Evolutionary conservation across 768 basidiomycete species (phyloP), one percentile per base, ranked within the genome.

Genomic region (Auricularia sp.): DNA sequence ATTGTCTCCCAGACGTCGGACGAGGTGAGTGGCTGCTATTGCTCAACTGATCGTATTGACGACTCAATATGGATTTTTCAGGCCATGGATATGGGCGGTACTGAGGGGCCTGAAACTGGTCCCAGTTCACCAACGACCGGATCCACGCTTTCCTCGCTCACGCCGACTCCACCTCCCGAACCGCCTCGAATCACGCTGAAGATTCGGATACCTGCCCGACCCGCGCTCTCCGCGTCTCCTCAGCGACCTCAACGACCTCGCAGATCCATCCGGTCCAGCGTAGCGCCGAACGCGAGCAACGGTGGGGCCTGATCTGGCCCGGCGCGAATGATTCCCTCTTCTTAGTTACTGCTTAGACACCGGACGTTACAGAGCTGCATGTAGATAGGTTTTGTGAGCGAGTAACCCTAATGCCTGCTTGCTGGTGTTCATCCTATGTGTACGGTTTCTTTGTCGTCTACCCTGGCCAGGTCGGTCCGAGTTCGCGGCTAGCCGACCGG

Each of bases 71-170:
- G 24, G 68, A 73, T 63, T 24, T 66, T 37, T 77, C 80, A 78
- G 8, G 67, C 75, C 61, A 69, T 71, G 18, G 88, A 87, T 56
- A 79, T 77, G 42, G 72, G 85, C 73, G 90, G 87, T 13, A 90
- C 89, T 0, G 89, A 88, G 2, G 74, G 90, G 51, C 89, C 89
- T 3, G 47, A 10, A 14, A 13, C 56, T 36, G 24, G 35, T 10
- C 56, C 62, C 33, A 56, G 37, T n/a, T 33, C 47, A 21, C 61
- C 51, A 16, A 24, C 21, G n/a, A 59, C 35, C 10, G 35, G 56
- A 11, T 58, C 45, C 10, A 54, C 56, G 14, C 35, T 36, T 5
- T 54, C 64, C 7, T n/a, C 64, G 8, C 36, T 37, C 4, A 69
- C 68, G 4, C 35, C 65, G 5, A 51, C 61, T 2, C 62, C 68